A percentile compares a stretch with the other conserved stretches of the same genome.
phyloP scores from a whole-genome alignment of 148 eudicot species.

The Talinum fruticosum region DNA sequence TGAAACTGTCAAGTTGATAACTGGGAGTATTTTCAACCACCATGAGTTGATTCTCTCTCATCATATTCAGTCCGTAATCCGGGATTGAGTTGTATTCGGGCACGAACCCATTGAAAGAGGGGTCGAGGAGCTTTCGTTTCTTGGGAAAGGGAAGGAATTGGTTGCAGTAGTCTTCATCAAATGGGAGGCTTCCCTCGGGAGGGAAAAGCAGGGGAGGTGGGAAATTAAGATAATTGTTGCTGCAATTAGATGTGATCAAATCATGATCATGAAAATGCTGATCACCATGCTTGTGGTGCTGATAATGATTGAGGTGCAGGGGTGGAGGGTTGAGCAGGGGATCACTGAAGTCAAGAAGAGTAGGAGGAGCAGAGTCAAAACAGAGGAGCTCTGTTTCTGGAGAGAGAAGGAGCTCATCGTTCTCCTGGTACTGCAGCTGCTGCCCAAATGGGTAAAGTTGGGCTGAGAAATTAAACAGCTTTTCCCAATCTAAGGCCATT shows the following conservation, averaged over 20 bases:
- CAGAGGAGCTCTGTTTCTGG: constrained; percentile 28
- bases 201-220: constrained; percentile 16
- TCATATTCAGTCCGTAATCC: background rate
- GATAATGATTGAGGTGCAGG: background rate
- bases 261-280: background rate
- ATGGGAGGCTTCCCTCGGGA: background rate
- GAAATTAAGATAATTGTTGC: background rate
- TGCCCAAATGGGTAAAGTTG: constrained; percentile 20
- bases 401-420: background rate
- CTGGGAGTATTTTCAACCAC: background rate
- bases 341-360: constrained; percentile 17
- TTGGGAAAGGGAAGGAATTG: background rate
- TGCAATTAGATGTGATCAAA: background rate
- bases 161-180: background rate
- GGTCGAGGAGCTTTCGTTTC: background rate
- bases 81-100: background rate
- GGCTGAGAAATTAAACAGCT: constrained; percentile 10
- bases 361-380: constrained; percentile 27
- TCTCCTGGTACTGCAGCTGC: constrained; percentile 1
- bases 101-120: background rate
- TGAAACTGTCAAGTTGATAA: too few relatives aligned
- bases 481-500: constrained; percentile 24
- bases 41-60: background rate
- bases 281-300: background rate
- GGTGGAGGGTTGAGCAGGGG: constrained; percentile 14